phyloP scores from a whole-genome alignment of 176 grass and related monocot genomes.

The Hordeum marinum region DNA sequence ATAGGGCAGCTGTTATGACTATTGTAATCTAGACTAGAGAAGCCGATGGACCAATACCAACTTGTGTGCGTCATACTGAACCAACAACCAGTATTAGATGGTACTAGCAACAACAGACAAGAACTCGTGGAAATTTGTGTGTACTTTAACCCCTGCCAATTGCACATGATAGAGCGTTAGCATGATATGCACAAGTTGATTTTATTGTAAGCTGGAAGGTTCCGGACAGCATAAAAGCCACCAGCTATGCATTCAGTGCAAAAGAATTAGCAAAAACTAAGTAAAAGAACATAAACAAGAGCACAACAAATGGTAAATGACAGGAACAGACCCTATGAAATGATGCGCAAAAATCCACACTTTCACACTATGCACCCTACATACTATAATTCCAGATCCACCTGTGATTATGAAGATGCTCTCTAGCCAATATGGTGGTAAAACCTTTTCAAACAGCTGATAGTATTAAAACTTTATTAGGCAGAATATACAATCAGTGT shows the following conservation, averaged over 20 bases:
- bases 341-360: background rate
- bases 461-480: conserved; percentile 4
- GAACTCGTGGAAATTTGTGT: background rate
- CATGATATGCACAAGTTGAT: background rate
- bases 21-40: background rate
- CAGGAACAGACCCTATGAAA: background rate
- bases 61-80: background rate
- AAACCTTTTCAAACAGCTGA: background rate
- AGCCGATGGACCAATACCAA: background rate
- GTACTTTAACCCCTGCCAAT: conserved; percentile 9
- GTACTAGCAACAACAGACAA: conserved; percentile 14
- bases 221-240: background rate
- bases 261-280: conserved; percentile 9
- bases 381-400: conserved; percentile 25
- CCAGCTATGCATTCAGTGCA: background rate
- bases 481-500: background rate
- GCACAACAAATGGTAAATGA: background rate
- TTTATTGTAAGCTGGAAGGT: conserved; percentile 16
- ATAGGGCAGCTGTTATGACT: background rate
- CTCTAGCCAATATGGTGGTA: conserved; percentile 7
- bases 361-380: background rate
- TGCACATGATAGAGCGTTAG: background rate
- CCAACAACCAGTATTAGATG: conserved; percentile 6
- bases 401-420: background rate
- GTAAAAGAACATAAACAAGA: conserved; percentile 2